These are phyloP conservation scores for Seminavis robusta DNA, from an alignment of 108 stramenopile species.

Conservation along the genomic window DNA sequence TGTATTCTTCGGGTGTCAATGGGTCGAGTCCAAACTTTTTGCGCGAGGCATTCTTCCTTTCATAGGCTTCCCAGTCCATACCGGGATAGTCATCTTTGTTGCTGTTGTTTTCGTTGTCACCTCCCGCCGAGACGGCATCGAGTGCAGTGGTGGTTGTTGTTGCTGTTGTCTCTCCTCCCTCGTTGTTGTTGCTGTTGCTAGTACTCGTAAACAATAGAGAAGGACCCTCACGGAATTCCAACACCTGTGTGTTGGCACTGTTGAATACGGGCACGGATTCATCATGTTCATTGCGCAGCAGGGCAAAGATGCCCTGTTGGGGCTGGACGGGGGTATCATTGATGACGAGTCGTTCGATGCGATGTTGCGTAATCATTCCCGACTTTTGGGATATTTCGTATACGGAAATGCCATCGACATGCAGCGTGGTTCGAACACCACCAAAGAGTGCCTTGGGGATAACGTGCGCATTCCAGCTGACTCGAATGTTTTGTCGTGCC, in stretches of 20 bases:
- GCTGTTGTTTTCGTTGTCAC: slow-evolving; percentile 1
- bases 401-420: slow-evolving; percentile 81
- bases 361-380: slow-evolving; percentile 74
- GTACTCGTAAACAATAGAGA: slow-evolving; percentile 1
- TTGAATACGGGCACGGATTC: slow-evolving; percentile 28
- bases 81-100: neutral
- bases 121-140: neutral
- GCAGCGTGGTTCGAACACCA: slow-evolving; percentile 50
- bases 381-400: slow-evolving; percentile 61
- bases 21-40: slow-evolving; percentile 78
- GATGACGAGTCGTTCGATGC: slow-evolving; percentile 62
- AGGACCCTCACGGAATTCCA: neutral
- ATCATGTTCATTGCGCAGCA: slow-evolving; percentile 32
- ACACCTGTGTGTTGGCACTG: neutral
- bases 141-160: neutral
- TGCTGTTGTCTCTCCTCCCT: too few species aligned
- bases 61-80: slow-evolving; percentile 42
- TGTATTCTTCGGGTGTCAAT: slow-evolving; percentile 70
- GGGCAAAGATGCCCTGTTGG: slow-evolving; percentile 62
- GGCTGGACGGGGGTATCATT: slow-evolving; percentile 62
- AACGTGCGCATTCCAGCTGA: slow-evolving; percentile 81
- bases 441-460: slow-evolving; percentile 72
- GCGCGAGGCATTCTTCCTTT: slow-evolving; percentile 59
- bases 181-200: neutral
- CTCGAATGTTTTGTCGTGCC: slow-evolving; percentile 71